Evolutionary conservation across 371 early-diverging fungal species (phyloP).

Genomic region (Basidiobolus meristosporus): DNA sequence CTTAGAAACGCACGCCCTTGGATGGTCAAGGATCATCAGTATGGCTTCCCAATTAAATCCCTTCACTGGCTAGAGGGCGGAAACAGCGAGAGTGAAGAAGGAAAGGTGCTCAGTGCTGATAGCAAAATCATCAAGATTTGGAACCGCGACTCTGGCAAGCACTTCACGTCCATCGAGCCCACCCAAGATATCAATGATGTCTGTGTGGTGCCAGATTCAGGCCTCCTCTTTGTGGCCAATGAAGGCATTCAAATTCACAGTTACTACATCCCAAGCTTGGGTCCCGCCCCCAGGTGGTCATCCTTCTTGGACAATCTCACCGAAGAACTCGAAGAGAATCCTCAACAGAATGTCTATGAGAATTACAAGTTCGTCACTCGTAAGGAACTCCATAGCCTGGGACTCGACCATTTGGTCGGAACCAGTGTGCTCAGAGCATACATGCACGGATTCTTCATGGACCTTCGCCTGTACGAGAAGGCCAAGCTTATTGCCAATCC

Average conservation of each 20-base stretch:
- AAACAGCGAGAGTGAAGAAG: constrained; percentile 15
- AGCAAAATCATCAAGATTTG: constrained; percentile 84
- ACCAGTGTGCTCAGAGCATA: constrained; percentile 87
- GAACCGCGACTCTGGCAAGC: constrained; percentile 39
- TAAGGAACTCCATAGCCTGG: constrained; percentile 69
- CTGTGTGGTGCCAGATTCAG: constrained; percentile 61
- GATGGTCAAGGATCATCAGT: constrained; percentile 86
- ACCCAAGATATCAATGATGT: constrained; percentile 87
- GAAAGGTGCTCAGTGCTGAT: constrained; percentile 77
- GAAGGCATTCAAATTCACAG: constrained; percentile 88
- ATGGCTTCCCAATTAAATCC: constrained; percentile 87
- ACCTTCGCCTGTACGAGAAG: constrained; percentile 85
- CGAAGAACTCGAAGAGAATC: constrained; percentile 92
- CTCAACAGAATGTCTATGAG: constrained; percentile 72
- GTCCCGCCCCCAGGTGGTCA: constrained; percentile 93
- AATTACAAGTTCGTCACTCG: constrained; percentile 94
- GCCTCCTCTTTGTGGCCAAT: constrained; percentile 85
- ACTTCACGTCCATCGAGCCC: constrained; percentile 83
- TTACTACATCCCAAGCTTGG: constrained; percentile 83
- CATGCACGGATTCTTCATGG: constrained; percentile 98
- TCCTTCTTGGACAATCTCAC: constrained; percentile 93
- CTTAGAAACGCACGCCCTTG: constrained; percentile 70
- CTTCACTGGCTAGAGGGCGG: constrained; percentile 58
- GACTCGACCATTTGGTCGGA: constrained; percentile 84
- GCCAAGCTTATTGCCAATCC: constrained; percentile 91